phyloP scores from a whole-genome alignment of 805 yeast species.

The Starmerella sp. region DNA sequence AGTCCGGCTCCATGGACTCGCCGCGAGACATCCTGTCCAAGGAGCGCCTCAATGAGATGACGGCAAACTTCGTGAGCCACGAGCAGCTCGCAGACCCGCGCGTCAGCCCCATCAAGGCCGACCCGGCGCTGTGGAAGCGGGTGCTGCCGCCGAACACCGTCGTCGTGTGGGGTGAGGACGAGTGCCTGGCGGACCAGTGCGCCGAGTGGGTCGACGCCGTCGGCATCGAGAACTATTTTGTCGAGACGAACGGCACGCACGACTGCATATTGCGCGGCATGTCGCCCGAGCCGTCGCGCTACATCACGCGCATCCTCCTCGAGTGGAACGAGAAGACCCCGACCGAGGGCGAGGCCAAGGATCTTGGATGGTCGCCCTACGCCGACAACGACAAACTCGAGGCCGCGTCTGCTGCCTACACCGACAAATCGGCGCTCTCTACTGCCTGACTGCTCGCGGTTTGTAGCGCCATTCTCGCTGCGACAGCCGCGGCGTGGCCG shows the following conservation, averaged over 20 bases:
- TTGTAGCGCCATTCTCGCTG: too few species aligned
- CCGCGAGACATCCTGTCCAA: conserved; percentile 12
- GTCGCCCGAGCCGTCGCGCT: conserved; percentile 13
- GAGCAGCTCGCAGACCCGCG: conserved; percentile 14
- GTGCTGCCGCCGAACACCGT: conserved; percentile 12
- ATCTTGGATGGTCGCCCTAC: neutral
- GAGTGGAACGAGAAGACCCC: conserved; percentile 5
- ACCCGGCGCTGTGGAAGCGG: conserved; percentile 15
- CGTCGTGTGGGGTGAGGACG: conserved; percentile 21
- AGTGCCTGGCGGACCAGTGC: conserved; percentile 19
- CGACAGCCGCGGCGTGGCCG: too few species aligned
- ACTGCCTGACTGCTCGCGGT: too few species aligned
- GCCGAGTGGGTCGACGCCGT: conserved; percentile 9
- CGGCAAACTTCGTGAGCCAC: conserved; percentile 1
- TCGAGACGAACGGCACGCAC: conserved; percentile 21
- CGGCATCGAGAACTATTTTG: conserved; percentile 6
- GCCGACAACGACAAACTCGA: neutral
- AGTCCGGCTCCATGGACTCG: conserved; percentile 13
- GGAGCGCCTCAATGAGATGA: conserved; percentile 13
- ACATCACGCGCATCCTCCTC: conserved; percentile 5
- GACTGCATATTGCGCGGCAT: conserved; percentile 20
- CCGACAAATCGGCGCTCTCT: neutral
- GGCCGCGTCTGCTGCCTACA: neutral
- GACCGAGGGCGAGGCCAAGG: neutral
- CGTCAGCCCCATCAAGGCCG: conserved; percentile 15